These are phyloP conservation scores for Pyricularia grisea DNA, from an alignment of 2,329 filamentous ascomycete genomes.

Conservation along the genomic window DNA sequence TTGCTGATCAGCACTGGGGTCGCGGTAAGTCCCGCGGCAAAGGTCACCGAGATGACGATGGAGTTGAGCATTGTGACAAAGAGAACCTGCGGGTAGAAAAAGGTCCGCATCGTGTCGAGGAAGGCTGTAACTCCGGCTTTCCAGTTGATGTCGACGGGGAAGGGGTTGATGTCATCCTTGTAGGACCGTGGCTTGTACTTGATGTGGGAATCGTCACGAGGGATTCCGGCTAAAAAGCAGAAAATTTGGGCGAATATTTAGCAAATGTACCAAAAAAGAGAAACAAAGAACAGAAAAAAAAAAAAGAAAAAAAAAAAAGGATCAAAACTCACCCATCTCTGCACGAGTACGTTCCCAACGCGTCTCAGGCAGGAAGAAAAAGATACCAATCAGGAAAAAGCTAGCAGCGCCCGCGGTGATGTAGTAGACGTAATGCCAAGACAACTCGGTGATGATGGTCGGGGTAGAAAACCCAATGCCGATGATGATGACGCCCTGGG, in stretches of 20 bases:
- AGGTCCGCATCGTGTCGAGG: constrained; percentile 19
- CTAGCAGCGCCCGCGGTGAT: constrained; percentile 20
- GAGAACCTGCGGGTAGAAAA: constrained; percentile 21
- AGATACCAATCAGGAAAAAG: constrained; percentile 22
- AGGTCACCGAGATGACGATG: constrained; percentile 17
- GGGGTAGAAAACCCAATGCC: constrained; percentile 18
- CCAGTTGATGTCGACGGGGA: constrained; percentile 10
- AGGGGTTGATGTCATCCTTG: background rate
- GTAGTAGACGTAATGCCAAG: constrained; percentile 26
- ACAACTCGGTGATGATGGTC: constrained; percentile 18
- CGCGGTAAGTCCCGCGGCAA: constrained; percentile 16
- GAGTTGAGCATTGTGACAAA: constrained; percentile 21
- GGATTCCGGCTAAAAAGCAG: background rate
- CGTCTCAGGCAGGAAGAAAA: constrained; percentile 24
- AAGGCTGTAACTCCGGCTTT: constrained; percentile 13
- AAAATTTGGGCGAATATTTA: background rate
- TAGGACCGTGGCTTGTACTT: background rate
- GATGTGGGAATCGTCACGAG: background rate
- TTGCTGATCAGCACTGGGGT: constrained; percentile 15
- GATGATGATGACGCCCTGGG: constrained; percentile 20
- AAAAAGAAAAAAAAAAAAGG: background rate
- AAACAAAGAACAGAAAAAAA: background rate
- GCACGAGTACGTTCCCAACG: constrained; percentile 19
- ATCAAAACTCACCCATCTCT: constrained; percentile 15
- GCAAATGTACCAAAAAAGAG: background rate